Base-by-base conservation (phyloP, 805 yeast species). In the Pichia thaimueangensis region DNA sequence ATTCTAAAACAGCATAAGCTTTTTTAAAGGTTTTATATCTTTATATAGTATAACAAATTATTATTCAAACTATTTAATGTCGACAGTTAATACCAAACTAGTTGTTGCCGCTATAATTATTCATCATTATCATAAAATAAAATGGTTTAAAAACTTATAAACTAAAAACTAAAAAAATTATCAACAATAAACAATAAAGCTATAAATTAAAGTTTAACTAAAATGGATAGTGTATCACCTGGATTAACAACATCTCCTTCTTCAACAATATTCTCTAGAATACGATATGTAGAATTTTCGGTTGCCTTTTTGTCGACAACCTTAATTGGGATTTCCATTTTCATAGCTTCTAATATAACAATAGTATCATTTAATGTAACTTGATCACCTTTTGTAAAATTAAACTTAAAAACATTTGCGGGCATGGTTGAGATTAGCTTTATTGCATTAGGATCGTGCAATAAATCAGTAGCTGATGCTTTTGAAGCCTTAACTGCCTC, bases 341-440 rank as follows among this genome's bases (percentile, higher is more conserved):
- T 62, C 67, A 62, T 62, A 6, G 67, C 63, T 46, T 62, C 67
- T 11, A 62, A 43, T 35, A 62, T 48, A 13, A 60, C 42, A 19
- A 56, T 31, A 15, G 51, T 51, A 41, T 58, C 62, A 19, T 49
- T 53, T 2, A 24, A 32, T 4, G 45, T 36, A 8, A 60, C 39
- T 2, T 27, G 37, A 34, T 53, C 60, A 16, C 58, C 65, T 20
- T 48, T 52, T n/a, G 40, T 42, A 12, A 43, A 45, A 29, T 55
- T 53, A 21, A 62, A 50, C 43, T 61, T 62, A 47, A 60, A 62
- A 16, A 62, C 58, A 47, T 58, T 62, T 2, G 65, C 63, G 11
- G 65, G 52, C 67, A 62, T 62, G 5, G 47, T 48, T 6, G 62
- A 45, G n/a, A 37, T n/a, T 13, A 60, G 45, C 31, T 52, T 53